Conservation (phyloP, 2,329 filamentous ascomycete species). For the Aspergillus quadricinctus region DNA sequence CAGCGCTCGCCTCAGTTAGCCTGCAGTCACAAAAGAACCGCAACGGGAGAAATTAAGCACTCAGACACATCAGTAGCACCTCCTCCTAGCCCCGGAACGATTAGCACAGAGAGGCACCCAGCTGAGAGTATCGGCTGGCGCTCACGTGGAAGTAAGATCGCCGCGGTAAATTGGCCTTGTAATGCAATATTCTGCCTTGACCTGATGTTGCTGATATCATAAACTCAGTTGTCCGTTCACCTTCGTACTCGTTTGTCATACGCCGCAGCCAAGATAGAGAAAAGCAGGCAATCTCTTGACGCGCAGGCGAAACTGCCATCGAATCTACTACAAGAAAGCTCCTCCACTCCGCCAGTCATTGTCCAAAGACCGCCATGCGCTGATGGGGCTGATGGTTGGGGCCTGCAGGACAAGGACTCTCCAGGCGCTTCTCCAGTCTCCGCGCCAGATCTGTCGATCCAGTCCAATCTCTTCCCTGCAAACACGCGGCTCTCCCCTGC, state of each 20-base stretch:
- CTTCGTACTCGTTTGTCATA: constrained; percentile 82
- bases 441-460: constrained; percentile 15
- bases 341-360: constrained; percentile 55
- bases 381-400: constrained; percentile 23
- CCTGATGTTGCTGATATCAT: constrained; percentile 14
- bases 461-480: constrained; percentile 8
- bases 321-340: constrained; percentile 64
- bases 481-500: constrained; percentile 12
- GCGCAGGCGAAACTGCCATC: constrained; percentile 74
- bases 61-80: constrained; percentile 12
- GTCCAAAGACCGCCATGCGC: constrained; percentile 52
- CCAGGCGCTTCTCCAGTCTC: constrained; percentile 19
- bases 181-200: constrained; percentile 6
- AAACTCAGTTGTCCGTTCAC: constrained; percentile 65
- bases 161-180: constrained; percentile 58
- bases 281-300: constrained; percentile 73
- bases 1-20: constrained; percentile 13
- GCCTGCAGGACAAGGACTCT: constrained; percentile 20
- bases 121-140: constrained; percentile 69
- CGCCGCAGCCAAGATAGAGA: constrained; percentile 88
- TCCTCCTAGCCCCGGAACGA: constrained; percentile 29
- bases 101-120: constrained; percentile 46
- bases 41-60: constrained; percentile 68
- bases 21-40: constrained; percentile 65
- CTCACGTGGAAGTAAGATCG: constrained; percentile 65